Evolutionary conservation across 768 basidiomycete genomes (phyloP).

Genomic region (Mycena albidolilacea): DNA sequence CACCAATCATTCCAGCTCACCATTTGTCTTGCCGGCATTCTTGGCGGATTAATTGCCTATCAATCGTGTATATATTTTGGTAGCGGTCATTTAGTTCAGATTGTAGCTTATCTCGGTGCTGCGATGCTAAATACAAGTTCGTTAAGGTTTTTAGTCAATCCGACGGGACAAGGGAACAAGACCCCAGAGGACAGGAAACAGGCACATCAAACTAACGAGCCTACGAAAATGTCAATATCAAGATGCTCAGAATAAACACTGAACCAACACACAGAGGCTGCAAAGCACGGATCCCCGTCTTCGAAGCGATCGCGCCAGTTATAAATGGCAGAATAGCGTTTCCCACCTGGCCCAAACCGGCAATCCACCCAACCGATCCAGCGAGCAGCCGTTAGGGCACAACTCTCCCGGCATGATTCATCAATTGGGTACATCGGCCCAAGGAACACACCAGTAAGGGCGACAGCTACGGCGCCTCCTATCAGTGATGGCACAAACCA

Average conservation of each 20-base stretch:
- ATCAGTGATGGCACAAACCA: constrained; percentile 81
- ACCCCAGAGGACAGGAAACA: constrained; percentile 52
- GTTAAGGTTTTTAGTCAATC: constrained; percentile 4
- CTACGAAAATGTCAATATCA: constrained; percentile 46
- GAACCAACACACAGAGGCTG: constrained; percentile 24
- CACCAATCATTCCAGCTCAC: too few species aligned
- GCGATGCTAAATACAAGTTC: too few species aligned
- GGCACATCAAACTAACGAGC: constrained; percentile 72
- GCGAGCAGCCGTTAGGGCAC: constrained; percentile 79
- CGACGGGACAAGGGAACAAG: constrained; percentile 1
- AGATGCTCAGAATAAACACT: neutral
- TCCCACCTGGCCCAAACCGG: constrained; percentile 78
- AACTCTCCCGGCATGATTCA: constrained; percentile 74
- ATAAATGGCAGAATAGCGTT: constrained; percentile 81
- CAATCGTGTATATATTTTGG: too few species aligned
- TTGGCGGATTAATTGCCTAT: too few species aligned
- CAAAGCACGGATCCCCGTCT: constrained; percentile 62
- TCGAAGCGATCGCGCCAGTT: constrained; percentile 74
- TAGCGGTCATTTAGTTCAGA: too few species aligned
- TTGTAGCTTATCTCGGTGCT: too few species aligned
- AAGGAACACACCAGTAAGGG: constrained; percentile 75
- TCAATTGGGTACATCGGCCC: constrained; percentile 84
- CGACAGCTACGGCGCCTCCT: constrained; percentile 73
- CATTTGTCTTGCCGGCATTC: too few species aligned
- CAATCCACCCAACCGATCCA: constrained; percentile 77